Evolutionary conservation across 2,329 filamentous ascomycete species (phyloP).

Genomic region (Ustulina deusta): DNA sequence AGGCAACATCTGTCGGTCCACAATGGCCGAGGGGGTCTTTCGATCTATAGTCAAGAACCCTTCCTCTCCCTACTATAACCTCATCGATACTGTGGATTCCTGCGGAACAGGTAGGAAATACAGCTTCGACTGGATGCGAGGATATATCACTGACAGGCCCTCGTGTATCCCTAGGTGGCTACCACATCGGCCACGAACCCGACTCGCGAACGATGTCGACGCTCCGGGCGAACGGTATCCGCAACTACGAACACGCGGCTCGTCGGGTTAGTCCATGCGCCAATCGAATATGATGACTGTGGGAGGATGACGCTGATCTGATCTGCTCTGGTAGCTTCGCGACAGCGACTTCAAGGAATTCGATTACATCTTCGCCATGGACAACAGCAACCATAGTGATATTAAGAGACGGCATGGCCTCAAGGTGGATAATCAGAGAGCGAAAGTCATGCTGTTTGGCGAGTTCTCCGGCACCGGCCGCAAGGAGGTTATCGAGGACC

Average conservation of each 20-base stretch:
- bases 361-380: slow-evolving; percentile 97
- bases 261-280: slow-evolving; percentile 69
- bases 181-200: slow-evolving; percentile 81
- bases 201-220: slow-evolving; percentile 88
- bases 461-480: slow-evolving; percentile 76
- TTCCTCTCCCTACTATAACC: slow-evolving; percentile 64
- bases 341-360: slow-evolving; percentile 83
- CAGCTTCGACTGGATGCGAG: not conserved
- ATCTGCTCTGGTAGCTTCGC: slow-evolving; percentile 57
- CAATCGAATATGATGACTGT: no score
- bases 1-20: slow-evolving; percentile 93
- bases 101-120: slow-evolving; percentile 77
- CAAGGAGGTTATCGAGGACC: slow-evolving; percentile 83
- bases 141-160: slow-evolving; percentile 13
- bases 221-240: slow-evolving; percentile 79
- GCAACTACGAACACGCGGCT: slow-evolving; percentile 79
- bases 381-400: slow-evolving; percentile 85
- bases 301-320: slow-evolving; percentile 9
- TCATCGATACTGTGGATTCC: slow-evolving; percentile 80
- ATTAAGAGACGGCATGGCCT: slow-evolving; percentile 69
- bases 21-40: slow-evolving; percentile 98
- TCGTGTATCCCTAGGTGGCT: slow-evolving; percentile 68
- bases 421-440: slow-evolving; percentile 67
- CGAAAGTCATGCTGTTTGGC: slow-evolving; percentile 84
- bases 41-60: slow-evolving; percentile 72